Evolutionary conservation across 345 rosid genomes (phyloP), one percentile per base, ranked within the genome.

Genomic region (Syzygium aqueum): DNA sequence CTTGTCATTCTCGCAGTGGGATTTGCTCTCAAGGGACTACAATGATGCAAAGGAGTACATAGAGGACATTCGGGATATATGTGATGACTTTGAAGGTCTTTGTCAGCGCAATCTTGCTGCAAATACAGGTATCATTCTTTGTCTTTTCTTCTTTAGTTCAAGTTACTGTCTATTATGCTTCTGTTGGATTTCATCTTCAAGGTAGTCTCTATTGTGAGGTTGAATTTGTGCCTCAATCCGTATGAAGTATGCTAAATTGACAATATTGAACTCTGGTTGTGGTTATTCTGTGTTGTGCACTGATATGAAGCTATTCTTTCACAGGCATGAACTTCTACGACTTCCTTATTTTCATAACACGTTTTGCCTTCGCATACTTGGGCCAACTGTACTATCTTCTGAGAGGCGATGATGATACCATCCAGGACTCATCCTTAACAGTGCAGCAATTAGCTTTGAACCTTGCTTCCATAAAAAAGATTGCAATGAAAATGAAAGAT

Each of bases 61-160:
- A 90, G 97, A 96, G 89, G 99, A 97, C 88, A 90, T 97, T 89
- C 93, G 92, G 92, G 98, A 97, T 84, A 95, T 97, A 84, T 94
- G 95, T 86, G 96, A 95, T 89, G 96, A 97, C 91, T 97, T 97
- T 91, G 94, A 97, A 91, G 93, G 95, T 91, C 89, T 97, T 86
- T 97, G 97, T 88, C 99, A 97, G 84, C 94, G 97, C 57, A 97
- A 97, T 91, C 99, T 97, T 91, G 98, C 98, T 49, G 96, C 97
- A 86, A 97, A 97, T 90, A 95, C 99, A 92, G 98, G 99, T 97
- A 83, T 86, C 51, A 84, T 7, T 77, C 59, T 84, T 1, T 83
- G 37, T 65, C 73, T 84, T 21, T 27, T 37, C 53, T 65, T 40
- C 50, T 46, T 19, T 33, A 23, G 50, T 65, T 84, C 46, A 30